Conservation (phyloP, 306 rosid species). For the Cucumis sativus region DNA sequence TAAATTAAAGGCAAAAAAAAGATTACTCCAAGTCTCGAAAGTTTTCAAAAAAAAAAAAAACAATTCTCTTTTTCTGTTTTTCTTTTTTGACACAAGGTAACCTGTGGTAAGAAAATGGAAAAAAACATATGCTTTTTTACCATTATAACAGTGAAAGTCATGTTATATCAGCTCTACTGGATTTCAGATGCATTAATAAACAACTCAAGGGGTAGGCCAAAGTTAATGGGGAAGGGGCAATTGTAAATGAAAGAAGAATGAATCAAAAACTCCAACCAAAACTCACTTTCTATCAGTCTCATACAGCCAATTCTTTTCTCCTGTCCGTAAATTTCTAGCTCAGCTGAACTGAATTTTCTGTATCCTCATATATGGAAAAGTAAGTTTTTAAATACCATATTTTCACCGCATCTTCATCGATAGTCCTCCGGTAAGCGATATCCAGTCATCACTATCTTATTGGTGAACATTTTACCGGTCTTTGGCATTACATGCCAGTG, state of each 20-base stretch:
- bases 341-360: background rate
- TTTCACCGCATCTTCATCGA: constrained; percentile 14
- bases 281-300: background rate
- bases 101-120: too few relatives aligned
- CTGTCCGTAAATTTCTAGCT: constrained; percentile 1
- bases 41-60: too few relatives aligned
- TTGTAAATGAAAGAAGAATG: background rate
- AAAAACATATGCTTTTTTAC: too few relatives aligned
- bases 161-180: background rate
- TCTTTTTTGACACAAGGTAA: too few relatives aligned
- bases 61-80: too few relatives aligned
- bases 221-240: background rate
- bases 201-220: background rate
- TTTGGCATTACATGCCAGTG: constrained; percentile 84
- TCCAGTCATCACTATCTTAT: constrained; percentile 47
- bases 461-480: constrained; percentile 60
- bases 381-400: background rate
- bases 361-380: background rate
- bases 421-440: constrained; percentile 48
- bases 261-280: background rate
- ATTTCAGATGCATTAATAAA: background rate
- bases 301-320: background rate
- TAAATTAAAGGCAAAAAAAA: too few relatives aligned
- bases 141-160: background rate
- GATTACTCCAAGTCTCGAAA: too few relatives aligned